Conservation (phyloP, 345 rosid genomes). For the Schrenkiella parvula region DNA sequence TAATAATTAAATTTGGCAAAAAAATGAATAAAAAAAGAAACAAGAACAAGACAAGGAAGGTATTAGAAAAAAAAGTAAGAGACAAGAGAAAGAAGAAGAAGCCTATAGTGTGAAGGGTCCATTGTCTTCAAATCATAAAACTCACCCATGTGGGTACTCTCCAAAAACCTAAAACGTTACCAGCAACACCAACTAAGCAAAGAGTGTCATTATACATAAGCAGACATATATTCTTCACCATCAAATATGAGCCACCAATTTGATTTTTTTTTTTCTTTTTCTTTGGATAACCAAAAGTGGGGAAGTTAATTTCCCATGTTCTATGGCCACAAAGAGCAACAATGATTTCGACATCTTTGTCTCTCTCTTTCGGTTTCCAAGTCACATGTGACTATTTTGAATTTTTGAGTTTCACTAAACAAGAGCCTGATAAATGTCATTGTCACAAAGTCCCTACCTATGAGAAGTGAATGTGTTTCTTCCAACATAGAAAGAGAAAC, state of each 20-base stretch:
- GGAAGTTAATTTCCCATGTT: conserved; percentile 34
- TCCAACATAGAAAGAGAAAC: not conserved
- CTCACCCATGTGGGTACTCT: conserved; percentile 29
- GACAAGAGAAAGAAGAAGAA: not conserved
- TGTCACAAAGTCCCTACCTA: conserved; percentile 22
- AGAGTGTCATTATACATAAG: conserved; percentile 21
- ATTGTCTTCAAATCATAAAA: conserved; percentile 24
- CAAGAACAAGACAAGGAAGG: conserved; percentile 4
- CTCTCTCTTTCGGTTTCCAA: conserved; percentile 24
- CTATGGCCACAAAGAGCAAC: conserved; percentile 23
- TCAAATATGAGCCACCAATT: conserved; percentile 29
- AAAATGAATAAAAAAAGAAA: not conserved
- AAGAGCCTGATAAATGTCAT: conserved; percentile 25
- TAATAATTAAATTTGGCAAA: not conserved
- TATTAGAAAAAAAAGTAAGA: not conserved
- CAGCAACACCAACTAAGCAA: conserved; percentile 30
- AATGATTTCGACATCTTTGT: conserved; percentile 31
- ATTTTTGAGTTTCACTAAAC: not conserved
- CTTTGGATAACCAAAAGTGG: conserved; percentile 28
- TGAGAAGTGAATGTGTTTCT: conserved; percentile 7
- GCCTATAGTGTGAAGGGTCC: conserved; percentile 18
- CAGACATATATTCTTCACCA: conserved; percentile 35
- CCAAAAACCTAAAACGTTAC: conserved; percentile 27
- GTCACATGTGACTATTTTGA: conserved; percentile 21
- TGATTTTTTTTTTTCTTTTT: conserved; percentile 2